phyloP scores from a whole-genome alignment of 441 rosid genomes.

The Euphorbia schlechtendalii region DNA sequence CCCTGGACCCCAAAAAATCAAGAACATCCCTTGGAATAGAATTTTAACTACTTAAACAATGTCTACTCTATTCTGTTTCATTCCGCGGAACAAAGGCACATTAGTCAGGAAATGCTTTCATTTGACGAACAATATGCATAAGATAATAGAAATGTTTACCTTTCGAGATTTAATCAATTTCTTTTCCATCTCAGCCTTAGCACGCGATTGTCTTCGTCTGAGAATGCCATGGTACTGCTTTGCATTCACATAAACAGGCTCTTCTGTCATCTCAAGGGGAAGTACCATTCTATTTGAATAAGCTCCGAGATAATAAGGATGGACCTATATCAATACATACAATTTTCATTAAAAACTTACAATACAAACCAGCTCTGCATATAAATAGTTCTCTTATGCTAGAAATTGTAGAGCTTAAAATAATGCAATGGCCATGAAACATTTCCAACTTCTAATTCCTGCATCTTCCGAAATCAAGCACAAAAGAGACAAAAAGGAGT shows the following conservation, averaged over 20 bases:
- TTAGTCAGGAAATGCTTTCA: too few relatives aligned
- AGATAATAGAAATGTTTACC: too few relatives aligned
- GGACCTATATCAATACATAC: constrained; percentile 24
- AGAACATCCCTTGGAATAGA: too few relatives aligned
- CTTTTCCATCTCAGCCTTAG: constrained; percentile 70
- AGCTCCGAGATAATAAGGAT: constrained; percentile 35
- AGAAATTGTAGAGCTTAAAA: too few relatives aligned
- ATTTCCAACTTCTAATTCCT: background rate
- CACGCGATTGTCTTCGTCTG: constrained; percentile 80
- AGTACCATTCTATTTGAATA: constrained; percentile 61
- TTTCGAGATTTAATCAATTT: constrained; percentile 59
- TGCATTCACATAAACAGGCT: constrained; percentile 85
- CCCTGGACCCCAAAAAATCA: too few relatives aligned
- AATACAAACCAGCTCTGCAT: background rate
- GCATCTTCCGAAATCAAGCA: background rate
- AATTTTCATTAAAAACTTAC: background rate
- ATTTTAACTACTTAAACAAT: too few relatives aligned
- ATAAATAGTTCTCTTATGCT: too few relatives aligned
- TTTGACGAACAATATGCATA: too few relatives aligned
- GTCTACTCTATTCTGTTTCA: too few relatives aligned
- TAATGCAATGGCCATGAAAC: constrained; percentile 20
- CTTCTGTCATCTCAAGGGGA: constrained; percentile 68
- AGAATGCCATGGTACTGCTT: constrained; percentile 76
- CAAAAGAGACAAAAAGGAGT: too few relatives aligned
- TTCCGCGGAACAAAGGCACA: too few relatives aligned